Conservation (phyloP, 768 basidiomycete species). For the Megacollybia marginata region DNA sequence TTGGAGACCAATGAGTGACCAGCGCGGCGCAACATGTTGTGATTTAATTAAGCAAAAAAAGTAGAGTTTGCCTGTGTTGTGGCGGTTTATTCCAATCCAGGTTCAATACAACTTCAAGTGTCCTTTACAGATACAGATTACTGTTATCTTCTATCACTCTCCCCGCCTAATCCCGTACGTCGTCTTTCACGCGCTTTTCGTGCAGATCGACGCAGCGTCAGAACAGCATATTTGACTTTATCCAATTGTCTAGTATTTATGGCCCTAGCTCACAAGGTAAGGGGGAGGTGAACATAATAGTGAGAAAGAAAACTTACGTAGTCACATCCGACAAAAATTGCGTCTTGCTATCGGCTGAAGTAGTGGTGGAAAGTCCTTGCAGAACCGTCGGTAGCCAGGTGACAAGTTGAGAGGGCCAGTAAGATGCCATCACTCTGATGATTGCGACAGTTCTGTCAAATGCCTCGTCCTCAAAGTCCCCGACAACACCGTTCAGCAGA, state of each 20-base stretch:
- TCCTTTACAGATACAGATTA: no score
- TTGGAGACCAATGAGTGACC: constrained; percentile 46
- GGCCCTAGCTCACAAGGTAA: constrained; percentile 36
- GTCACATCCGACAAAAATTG: constrained; percentile 71
- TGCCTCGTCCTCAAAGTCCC: constrained; percentile 85
- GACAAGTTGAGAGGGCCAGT: constrained; percentile 66
- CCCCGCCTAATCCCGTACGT: constrained; percentile 29
- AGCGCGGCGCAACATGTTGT: constrained; percentile 42
- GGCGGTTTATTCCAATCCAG: no score
- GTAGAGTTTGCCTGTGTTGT: no score
- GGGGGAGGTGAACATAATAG: constrained; percentile 5
- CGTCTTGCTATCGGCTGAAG: constrained; percentile 58
- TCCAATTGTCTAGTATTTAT: constrained; percentile 61
- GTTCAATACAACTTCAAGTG: no score
- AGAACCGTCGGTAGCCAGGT: constrained; percentile 69
- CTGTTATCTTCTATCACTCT: not conserved
- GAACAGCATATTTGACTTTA: constrained; percentile 76
- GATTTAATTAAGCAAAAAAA: no score
- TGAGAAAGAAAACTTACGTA: constrained; percentile 41
- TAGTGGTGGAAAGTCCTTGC: constrained; percentile 56
- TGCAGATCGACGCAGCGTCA: constrained; percentile 63
- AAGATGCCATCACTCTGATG: constrained; percentile 55
- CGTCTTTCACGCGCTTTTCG: constrained; percentile 67
- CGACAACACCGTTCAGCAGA: constrained; percentile 71
- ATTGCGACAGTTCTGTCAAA: constrained; percentile 68